Evolutionary conservation across 768 basidiomycete species (phyloP), one percentile per base, ranked within the genome.

Genomic region (Crucibulum laeve): DNA sequence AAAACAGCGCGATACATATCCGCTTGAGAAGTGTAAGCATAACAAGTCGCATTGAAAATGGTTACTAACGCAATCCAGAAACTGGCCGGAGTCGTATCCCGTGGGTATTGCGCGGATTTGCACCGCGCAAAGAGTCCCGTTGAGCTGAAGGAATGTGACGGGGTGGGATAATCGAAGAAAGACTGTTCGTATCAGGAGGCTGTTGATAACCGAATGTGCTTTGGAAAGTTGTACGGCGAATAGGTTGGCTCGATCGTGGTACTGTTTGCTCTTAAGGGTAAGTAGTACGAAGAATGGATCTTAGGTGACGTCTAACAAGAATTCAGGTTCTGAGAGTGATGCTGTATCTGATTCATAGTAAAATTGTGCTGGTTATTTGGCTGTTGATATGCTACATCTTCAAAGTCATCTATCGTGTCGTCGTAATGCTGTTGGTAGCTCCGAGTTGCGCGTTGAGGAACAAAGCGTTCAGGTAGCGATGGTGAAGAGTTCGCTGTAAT

Each of bases 1-100:
- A 94, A 96, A 1, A 91, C 67, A 0, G 74, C 68, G 13, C 88
- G 79, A 61, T 86, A 92, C 13, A 82, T 72, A 55, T 92, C 88
- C 40, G 91, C 94, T 95, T 51, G 6, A 35, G n/a, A 18, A 35
- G 13, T 46, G 23, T 28, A 48, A n/a, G 25, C 47, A 48, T 37
- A 46, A 46, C 38, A 22, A 40, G 40, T 25, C 23, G 32, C 45
- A 21, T n/a, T 11, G 36, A 13, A 17, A 22, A 21, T 14, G 4
- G 21, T 35, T 42, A 57, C 78, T 51, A 49, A 90, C 89, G 81
- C 34, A 92, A 73, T 34, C 81, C 75, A 4, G 87, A 87, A 6
- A 89, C 80, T 8, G 85, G 81, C 4, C 76, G 76, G n/a, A 89
- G 63, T 15, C 65, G 64, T 43, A 79, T 73, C 8, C 75, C 73